Evolutionary conservation across 208 protist species (phyloP), one percentile per base, ranked within the genome.

Genomic region (Lotmaria passim): DNA sequence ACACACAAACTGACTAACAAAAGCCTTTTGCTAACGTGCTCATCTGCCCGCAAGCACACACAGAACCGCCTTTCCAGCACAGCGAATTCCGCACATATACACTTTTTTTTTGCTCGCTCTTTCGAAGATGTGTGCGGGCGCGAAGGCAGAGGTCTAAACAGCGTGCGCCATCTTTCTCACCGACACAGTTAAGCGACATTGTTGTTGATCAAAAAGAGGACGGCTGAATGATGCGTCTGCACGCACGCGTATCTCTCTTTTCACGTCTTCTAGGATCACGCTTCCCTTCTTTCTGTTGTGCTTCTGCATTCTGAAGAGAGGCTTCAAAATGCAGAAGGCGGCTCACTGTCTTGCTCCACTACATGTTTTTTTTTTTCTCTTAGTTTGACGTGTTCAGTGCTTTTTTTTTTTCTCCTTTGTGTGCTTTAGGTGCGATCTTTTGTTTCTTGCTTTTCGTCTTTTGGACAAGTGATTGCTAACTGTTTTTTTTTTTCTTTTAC

Each of bases 401-500:
- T 53, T 33, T 7, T 53, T 47, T 33, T 63, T 63, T 34, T 47
- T 23, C 41, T 28, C 47, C 24, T 14, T 63, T 63, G 1, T 63
- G 12, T 70, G 15, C n/a, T 7, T 46, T 50, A 11, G 39, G 26
- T 52, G 47, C 6, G 24, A 7, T 30, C 30, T 30, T 24, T 30
- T 19, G 3, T 52, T 52, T 30, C 24, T 23, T 8, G 6, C 47
- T 31, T 52, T 24, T 30, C 21, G 4, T 30, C 7, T 52, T 52
- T 52, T 24, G 24, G 24, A 23, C n/a, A 31, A 55, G n/a, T 55
- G 33, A 26, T 12, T 26, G 7, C 21, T 23, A 26, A 1, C 52
- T 26, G 6, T 26, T 63, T 63, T 63, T 33, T 62, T 62, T 50
- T 62, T 46, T 47, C 38, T 10, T 21, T 61, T 17, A 41, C 59